These are phyloP conservation scores for Claviceps sorghi DNA, from an alignment of 2,329 filamentous ascomycete species.

Conservation along the genomic window DNA sequence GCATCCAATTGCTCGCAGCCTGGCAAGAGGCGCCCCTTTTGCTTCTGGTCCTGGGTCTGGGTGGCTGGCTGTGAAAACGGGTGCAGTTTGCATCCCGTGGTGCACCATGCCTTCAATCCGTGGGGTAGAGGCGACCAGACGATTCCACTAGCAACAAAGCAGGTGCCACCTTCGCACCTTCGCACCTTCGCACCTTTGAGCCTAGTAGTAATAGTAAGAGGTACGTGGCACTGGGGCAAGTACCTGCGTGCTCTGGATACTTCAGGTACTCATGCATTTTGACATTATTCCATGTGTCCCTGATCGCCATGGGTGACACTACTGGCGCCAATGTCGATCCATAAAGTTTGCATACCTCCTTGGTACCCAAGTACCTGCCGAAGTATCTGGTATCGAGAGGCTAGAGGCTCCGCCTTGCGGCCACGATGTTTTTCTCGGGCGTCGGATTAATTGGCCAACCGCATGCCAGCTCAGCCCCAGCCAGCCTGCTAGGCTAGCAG, in stretches of 20 bases:
- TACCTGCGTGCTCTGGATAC: too few relatives aligned
- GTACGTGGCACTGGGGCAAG: too few relatives aligned
- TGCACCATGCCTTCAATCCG: background rate
- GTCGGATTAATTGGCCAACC: background rate
- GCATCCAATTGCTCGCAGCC: background rate
- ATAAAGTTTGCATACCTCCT: background rate
- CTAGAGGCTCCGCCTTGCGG: background rate
- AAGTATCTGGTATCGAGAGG: too few relatives aligned
- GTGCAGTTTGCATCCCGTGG: background rate
- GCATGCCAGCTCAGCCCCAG: background rate
- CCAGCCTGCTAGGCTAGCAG: background rate
- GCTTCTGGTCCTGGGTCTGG: background rate
- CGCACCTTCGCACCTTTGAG: too few relatives aligned
- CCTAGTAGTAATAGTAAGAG: too few relatives aligned
- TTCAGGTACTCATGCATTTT: background rate
- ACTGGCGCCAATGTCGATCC: background rate
- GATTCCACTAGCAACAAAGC: background rate
- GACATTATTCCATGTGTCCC: background rate
- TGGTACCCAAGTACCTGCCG: background rate
- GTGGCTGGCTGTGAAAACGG: background rate
- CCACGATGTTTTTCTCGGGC: background rate
- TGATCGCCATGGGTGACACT: background rate
- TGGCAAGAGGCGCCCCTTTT: background rate
- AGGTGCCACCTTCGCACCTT: too few relatives aligned
- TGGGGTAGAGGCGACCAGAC: background rate